Evolutionary conservation across 2,329 filamentous ascomycete species (phyloP).

Genomic region (Cladorrhinum sp.): DNA sequence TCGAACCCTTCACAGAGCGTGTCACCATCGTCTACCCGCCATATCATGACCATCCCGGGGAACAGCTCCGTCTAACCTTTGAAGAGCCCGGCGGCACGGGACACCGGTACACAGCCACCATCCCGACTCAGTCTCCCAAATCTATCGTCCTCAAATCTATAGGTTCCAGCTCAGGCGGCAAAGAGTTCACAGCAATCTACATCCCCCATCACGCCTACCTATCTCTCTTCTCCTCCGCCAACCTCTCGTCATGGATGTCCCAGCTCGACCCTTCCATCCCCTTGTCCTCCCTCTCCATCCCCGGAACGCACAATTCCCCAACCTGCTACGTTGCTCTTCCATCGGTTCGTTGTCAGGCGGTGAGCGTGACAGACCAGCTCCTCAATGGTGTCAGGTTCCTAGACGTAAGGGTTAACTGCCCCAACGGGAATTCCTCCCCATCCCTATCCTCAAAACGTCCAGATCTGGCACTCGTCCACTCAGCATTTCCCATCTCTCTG

Average conservation of each 20-base stretch:
- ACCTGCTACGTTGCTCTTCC: slow-evolving; percentile 82
- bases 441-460: slow-evolving; percentile 36
- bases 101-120: slow-evolving; percentile 69
- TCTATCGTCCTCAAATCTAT: slow-evolving; percentile 55
- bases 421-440: not conserved
- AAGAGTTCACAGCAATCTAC: slow-evolving; percentile 66
- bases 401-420: slow-evolving; percentile 69
- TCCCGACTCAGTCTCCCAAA: slow-evolving; percentile 59
- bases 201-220: slow-evolving; percentile 54
- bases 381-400: slow-evolving; percentile 91
- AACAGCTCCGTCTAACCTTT: slow-evolving; percentile 73
- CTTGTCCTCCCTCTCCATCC: slow-evolving; percentile 80
- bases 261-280: slow-evolving; percentile 68
- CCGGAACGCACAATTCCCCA: slow-evolving; percentile 93
- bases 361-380: slow-evolving; percentile 72
- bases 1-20: slow-evolving; percentile 67
- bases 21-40: slow-evolving; percentile 60
- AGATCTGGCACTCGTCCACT: slow-evolving; percentile 79
- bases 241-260: slow-evolving; percentile 76
- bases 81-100: slow-evolving; percentile 47
- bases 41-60: slow-evolving; percentile 48
- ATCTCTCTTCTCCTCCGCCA: slow-evolving; percentile 67
- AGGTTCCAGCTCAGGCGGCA: slow-evolving; percentile 37
- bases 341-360: slow-evolving; percentile 89
- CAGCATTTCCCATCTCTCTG: slow-evolving; percentile 82